A percentile compares a stretch with the other conserved stretches of the same genome.
Evolutionary conservation across 441 rosid species (phyloP).

Genomic region (Flueggea neowawraea): DNA sequence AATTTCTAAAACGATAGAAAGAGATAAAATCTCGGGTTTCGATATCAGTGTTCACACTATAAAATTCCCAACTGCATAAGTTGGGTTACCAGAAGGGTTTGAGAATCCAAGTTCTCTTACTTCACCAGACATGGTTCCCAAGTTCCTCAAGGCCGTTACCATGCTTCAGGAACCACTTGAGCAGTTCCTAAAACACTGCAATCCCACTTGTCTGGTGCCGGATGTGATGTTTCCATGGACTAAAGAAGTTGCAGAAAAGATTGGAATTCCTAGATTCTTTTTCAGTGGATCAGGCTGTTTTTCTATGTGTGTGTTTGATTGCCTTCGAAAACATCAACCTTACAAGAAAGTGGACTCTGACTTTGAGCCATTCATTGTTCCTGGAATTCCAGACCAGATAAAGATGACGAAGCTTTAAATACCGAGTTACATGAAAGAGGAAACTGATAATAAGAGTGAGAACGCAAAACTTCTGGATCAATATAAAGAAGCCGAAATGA

Average conservation of each 20-base stretch:
- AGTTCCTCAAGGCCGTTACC: conserved; percentile 11
- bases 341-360: conserved; percentile 4
- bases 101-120: conserved; percentile 7
- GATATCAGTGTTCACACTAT: conserved; percentile 8
- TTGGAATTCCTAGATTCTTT: conserved; percentile 22
- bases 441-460: background rate
- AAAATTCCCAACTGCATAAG: conserved; percentile 18
- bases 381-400: background rate
- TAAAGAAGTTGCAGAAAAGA: conserved; percentile 7
- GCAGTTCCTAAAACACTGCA: conserved; percentile 7
- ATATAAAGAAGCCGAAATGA: background rate
- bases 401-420: conserved; percentile 11
- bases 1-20: conserved; percentile 12
- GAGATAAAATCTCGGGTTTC: conserved; percentile 2
- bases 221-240: conserved; percentile 23
- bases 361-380: conserved; percentile 3
- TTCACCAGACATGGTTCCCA: conserved; percentile 9
- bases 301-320: conserved; percentile 4
- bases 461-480: background rate
- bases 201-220: conserved; percentile 13
- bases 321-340: conserved; percentile 4
- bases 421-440: background rate
- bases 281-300: conserved; percentile 20
- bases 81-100: conserved; percentile 23
- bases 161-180: conserved; percentile 21